Percentiles rank a stretch among this genome's conserved stretches.
Evolutionary conservation across 768 basidiomycete genomes (phyloP).

Genomic region (Calocybe cyanea): DNA sequence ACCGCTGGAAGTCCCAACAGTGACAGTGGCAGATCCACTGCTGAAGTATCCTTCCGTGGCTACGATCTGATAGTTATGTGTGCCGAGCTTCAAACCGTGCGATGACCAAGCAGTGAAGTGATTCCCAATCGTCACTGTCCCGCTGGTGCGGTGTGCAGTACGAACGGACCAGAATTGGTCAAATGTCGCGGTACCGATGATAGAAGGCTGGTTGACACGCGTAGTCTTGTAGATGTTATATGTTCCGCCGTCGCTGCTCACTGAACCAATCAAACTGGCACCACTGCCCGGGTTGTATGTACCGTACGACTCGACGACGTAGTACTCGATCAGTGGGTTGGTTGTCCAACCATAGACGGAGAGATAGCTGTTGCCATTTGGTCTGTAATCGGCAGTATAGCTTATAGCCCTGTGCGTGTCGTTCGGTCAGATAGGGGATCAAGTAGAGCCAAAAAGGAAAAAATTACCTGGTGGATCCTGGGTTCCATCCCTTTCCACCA

Average conservation of each 20-base stretch:
- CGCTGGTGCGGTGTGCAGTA: conserved; percentile 28
- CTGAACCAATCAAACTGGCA: conserved; percentile 30
- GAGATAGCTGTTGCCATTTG: conserved; percentile 39
- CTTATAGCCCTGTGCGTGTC: conserved; percentile 26
- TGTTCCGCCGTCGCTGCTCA: conserved; percentile 36
- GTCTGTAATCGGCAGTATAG: conserved; percentile 33
- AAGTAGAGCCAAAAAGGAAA: neutral
- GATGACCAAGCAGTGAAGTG: conserved; percentile 42
- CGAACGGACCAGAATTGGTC: conserved; percentile 46
- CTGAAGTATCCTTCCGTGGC: conserved; percentile 43
- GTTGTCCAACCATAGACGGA: conserved; percentile 45
- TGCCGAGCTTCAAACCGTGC: conserved; percentile 35
- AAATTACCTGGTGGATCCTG: conserved; percentile 27
- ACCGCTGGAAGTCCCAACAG: conserved; percentile 3
- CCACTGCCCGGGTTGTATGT: conserved; percentile 34
- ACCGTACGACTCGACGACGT: conserved; percentile 40
- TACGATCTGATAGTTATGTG: conserved; percentile 43
- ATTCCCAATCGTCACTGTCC: conserved; percentile 31
- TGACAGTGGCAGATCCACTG: conserved; percentile 27
- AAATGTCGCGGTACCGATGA: conserved; percentile 40
- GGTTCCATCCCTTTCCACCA: conserved; percentile 37
- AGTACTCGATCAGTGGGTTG: conserved; percentile 45
- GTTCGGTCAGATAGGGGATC: neutral
- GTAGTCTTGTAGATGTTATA: conserved; percentile 38
- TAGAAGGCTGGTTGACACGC: conserved; percentile 38